Base-by-base conservation (phyloP, 345 rosid genomes). In the Pistacia vera region DNA sequence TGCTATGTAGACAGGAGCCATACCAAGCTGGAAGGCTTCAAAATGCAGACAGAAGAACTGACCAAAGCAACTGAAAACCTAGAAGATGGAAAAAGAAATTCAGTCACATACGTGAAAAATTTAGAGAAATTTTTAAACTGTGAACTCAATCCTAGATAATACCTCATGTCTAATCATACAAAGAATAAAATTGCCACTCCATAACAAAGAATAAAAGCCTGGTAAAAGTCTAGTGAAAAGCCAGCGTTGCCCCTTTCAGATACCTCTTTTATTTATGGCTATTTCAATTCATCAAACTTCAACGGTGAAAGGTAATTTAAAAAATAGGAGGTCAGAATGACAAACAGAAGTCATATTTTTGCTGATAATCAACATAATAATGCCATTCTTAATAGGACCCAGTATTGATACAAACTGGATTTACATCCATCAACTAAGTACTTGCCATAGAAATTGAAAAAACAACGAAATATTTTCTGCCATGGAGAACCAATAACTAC, bases 41-140 rank as follows among this genome's bases (percentile, higher is more conserved):
- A 90, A 92, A 77, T 92, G 94, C 75, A 89, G 86, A 77, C 97
- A 90, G 71, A 92, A 90, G 71, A 85, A 90, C 80, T 90, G 95
- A 67, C 94, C 97, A 77, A 82, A 92, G 91, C 93, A 92, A 74
- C 97, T 88, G 77, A 89, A 92, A 63, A 92, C 93, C 97, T 92
- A 55, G 33, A 66, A 51, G 67, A 8, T 38, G 22, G 61, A n/a
- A 10, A 70, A 46, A 10, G 30, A 72, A 65, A 51, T 55, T 49
- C 46, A 66, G 69, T 65, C 25, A 36, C 14, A 52, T n/a, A 12
- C 33, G 38, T 10, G 44, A 22, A 35, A 33, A 38, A 51, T 59
- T 12, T 0, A 41, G 46, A 41, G 20, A 41, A 52, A 49, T 38
- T 76, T 38, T 76, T 44, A 70, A 28, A 51, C 5, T 28, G 44